phyloP scores from a whole-genome alignment of 2,329 filamentous ascomycete species.

The Nigrospora osmanthi region DNA sequence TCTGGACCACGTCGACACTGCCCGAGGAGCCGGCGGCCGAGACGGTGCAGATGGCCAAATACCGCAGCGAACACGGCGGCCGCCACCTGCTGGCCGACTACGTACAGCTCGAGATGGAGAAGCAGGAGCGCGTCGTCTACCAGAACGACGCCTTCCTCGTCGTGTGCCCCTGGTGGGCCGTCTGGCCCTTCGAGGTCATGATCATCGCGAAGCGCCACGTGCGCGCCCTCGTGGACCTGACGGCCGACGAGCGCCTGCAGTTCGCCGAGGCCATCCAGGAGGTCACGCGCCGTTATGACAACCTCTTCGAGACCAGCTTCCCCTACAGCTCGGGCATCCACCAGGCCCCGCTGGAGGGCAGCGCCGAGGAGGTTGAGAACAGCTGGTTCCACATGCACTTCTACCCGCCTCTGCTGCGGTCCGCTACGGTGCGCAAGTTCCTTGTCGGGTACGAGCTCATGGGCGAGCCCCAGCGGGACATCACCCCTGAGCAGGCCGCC shows the following conservation, averaged over 20 bases:
- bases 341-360: conserved; percentile 82
- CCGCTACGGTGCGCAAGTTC: conserved; percentile 92
- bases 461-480: conserved; percentile 96
- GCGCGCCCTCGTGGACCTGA: conserved; percentile 76
- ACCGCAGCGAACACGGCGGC: conserved; percentile 64
- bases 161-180: conserved; percentile 94
- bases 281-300: conserved; percentile 87
- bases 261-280: conserved; percentile 83
- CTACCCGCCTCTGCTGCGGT: conserved; percentile 86
- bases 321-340: conserved; percentile 97
- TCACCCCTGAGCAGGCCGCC: conserved; percentile 93
- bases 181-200: conserved; percentile 96
- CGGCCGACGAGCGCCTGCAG: conserved; percentile 57
- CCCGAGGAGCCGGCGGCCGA: conserved; percentile 86
- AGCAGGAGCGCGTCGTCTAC: conserved; percentile 79
- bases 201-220: conserved; percentile 79
- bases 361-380: conserved; percentile 73
- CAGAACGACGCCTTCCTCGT: conserved; percentile 80
- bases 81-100: conserved; percentile 81
- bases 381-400: conserved; percentile 97
- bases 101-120: conserved; percentile 70
- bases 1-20: conserved; percentile 88
- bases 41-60: conserved; percentile 69
- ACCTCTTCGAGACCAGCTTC: conserved; percentile 93
- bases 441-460: conserved; percentile 93